Conservation (phyloP, 2,329 filamentous ascomycete species). For the Trichothecium sympodiale region DNA sequence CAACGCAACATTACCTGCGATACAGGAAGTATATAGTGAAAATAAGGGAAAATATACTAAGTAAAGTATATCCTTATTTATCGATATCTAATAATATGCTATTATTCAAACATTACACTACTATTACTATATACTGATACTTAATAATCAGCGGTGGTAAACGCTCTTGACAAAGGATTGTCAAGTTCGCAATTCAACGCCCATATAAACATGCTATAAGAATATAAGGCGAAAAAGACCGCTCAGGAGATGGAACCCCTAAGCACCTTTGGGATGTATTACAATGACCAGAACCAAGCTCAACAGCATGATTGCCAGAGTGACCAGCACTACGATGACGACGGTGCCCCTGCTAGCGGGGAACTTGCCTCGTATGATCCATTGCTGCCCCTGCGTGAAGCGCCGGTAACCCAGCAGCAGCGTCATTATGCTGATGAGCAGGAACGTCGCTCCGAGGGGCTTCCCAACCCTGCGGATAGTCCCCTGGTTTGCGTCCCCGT, state of each 20-base stretch:
- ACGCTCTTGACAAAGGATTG: background rate
- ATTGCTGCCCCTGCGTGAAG: conserved; percentile 69
- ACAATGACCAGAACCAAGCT: conserved; percentile 49
- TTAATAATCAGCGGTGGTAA: background rate
- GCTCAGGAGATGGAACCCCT: background rate
- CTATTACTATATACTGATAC: too few species aligned
- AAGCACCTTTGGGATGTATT: conserved; percentile 27
- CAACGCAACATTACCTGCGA: background rate
- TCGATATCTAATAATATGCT: too few species aligned
- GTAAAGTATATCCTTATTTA: too few species aligned
- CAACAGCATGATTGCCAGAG: conserved; percentile 50
- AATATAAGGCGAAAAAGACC: background rate
- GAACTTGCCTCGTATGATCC: conserved; percentile 71
- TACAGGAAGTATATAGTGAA: conserved; percentile 2
- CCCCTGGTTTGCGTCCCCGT: conserved; percentile 21
- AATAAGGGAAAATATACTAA: too few species aligned
- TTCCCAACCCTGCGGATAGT: conserved; percentile 56
- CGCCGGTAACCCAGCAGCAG: conserved; percentile 67
- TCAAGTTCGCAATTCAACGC: background rate
- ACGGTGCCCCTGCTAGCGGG: conserved; percentile 69
- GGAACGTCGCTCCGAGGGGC: conserved; percentile 65
- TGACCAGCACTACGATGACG: conserved; percentile 54
- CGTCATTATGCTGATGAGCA: conserved; percentile 64
- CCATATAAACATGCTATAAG: background rate
- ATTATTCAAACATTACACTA: too few species aligned